Conservation (phyloP, 1,139 yeast species). For the Taphrina deformans region DNA sequence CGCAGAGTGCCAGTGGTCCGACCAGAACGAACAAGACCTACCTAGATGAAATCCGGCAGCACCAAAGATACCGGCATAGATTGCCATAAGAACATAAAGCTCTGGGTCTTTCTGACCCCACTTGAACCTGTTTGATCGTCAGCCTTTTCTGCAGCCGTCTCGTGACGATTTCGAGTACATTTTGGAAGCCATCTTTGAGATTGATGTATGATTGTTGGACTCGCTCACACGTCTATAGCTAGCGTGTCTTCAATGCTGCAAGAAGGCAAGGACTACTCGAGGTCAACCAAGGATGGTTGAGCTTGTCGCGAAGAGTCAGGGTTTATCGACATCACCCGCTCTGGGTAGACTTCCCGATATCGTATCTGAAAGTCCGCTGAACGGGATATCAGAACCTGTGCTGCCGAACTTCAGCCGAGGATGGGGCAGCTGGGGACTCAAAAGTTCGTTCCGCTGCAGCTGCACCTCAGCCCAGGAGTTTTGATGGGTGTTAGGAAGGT, state of each 20-base stretch:
- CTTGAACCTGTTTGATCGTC: constrained; percentile 24
- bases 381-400: neutral
- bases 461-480: neutral
- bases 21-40: constrained; percentile 5
- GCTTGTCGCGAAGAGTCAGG: neutral
- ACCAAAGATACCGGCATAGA: constrained; percentile 32
- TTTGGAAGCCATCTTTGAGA: constrained; percentile 29
- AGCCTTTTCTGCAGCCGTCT: neutral
- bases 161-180: neutral
- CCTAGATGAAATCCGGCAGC: constrained; percentile 33
- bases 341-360: neutral
- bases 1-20: neutral
- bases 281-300: neutral
- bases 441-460: no score
- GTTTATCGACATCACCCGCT: constrained; percentile 8
- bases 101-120: constrained; percentile 34
- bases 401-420: neutral
- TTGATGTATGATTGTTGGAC: no score
- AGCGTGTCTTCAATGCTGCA: no score
- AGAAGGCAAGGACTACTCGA: no score
- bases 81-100: constrained; percentile 27
- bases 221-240: no score
- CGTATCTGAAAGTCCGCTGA: neutral
- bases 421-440: no score
- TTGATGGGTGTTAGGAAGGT: neutral